Evolutionary conservation across 176 grass and related monocot genomes (phyloP).

Genomic region (Carex pumila): DNA sequence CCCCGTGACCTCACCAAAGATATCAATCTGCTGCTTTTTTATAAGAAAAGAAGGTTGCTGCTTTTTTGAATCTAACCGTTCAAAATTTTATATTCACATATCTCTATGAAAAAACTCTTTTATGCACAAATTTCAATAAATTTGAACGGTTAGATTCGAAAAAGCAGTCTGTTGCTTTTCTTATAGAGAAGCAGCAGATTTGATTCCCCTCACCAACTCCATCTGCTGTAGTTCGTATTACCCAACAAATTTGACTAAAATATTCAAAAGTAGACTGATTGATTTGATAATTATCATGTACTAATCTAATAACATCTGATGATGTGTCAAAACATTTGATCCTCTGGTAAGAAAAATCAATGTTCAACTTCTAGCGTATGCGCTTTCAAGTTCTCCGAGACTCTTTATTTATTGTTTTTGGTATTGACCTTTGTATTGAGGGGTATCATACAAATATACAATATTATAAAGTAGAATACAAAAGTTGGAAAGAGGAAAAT

Average conservation of each 20-base stretch:
- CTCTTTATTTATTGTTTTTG: not conserved
- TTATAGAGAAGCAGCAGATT: too few species aligned
- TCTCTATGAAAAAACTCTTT: too few species aligned
- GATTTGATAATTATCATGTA: not conserved
- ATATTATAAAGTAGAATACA: not conserved
- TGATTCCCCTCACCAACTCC: not conserved
- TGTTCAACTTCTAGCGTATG: not conserved
- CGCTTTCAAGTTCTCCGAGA: not conserved
- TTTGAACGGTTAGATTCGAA: too few species aligned
- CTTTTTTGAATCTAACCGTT: too few species aligned
- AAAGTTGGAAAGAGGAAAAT: not conserved
- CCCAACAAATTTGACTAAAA: not conserved
- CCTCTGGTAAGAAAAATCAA: not conserved
- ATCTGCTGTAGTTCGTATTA: not conserved
- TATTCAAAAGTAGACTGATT: not conserved
- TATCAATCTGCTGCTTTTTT: too few species aligned
- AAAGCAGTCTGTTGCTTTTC: too few species aligned
- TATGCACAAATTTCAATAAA: too few species aligned
- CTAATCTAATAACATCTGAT: too few species aligned
- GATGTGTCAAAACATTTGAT: not conserved
- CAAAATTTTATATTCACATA: too few species aligned
- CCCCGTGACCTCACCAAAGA: not conserved
- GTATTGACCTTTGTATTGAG: not conserved
- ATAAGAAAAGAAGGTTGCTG: too few species aligned
- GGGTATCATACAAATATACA: not conserved